A percentile compares a stretch with the other conserved stretches of the same genome.
Conservation (phyloP, 2,329 filamentous ascomycete genomes). For the Nemania serpens region DNA sequence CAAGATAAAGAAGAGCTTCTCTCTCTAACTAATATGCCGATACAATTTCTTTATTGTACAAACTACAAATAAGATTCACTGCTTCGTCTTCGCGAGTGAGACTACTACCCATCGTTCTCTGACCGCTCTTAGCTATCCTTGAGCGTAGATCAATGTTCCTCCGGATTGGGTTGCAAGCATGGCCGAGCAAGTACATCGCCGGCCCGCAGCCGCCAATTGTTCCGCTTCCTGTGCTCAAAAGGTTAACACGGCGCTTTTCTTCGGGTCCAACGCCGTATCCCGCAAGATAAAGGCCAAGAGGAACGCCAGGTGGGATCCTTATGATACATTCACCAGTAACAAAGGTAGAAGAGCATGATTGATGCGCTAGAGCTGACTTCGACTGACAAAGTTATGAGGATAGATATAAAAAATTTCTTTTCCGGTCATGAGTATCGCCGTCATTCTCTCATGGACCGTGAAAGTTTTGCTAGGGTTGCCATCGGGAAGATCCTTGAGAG, state of each 20-base stretch:
- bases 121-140: too few relatives aligned
- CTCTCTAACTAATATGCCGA: not conserved
- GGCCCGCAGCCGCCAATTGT: not conserved
- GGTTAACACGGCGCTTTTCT: slow-evolving; percentile 14
- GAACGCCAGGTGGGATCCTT: slow-evolving; percentile 22
- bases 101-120: not conserved
- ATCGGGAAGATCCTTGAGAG: slow-evolving; percentile 30
- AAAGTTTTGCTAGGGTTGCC: slow-evolving; percentile 29
- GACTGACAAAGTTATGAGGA: not conserved
- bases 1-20: not conserved
- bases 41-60: too few relatives aligned
- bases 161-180: not conserved
- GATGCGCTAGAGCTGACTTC: not conserved
- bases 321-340: not conserved
- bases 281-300: not conserved
- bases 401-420: slow-evolving; percentile 6
- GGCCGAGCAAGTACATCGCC: not conserved
- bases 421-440: slow-evolving; percentile 8
- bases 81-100: too few relatives aligned
- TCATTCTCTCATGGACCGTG: slow-evolving; percentile 19
- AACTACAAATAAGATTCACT: too few relatives aligned
- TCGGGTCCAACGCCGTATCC: too few relatives aligned
- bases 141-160: not conserved
- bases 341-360: slow-evolving; percentile 3
- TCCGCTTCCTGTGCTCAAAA: not conserved